A percentile compares a stretch with the other conserved stretches of the same genome.
Conservation (phyloP, 345 rosid genomes). For the Moricandia moricandioides region DNA sequence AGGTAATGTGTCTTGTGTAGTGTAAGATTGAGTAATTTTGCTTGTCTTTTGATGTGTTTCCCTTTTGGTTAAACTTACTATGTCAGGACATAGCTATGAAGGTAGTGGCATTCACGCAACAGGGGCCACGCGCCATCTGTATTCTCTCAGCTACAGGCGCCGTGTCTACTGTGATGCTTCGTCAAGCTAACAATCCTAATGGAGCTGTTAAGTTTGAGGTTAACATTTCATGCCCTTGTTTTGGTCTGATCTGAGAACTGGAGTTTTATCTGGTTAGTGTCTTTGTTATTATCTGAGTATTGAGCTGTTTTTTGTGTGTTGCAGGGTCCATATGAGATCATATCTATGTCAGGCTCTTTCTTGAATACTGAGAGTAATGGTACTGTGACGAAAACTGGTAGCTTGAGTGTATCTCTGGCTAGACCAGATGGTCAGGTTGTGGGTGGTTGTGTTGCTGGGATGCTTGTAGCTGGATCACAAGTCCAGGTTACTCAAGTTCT, state of each 20-base stretch:
- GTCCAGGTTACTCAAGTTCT: conserved; percentile 59
- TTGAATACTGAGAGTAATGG: conserved; percentile 68
- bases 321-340: conserved; percentile 88
- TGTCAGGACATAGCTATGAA: conserved; percentile 77
- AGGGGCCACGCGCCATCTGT: conserved; percentile 89
- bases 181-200: conserved; percentile 57
- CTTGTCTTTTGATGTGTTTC: background rate
- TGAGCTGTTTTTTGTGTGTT: conserved; percentile 9
- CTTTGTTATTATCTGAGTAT: background rate
- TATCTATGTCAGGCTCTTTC: conserved; percentile 86
- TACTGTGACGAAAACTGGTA: conserved; percentile 71
- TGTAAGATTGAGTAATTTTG: no score
- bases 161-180: conserved; percentile 72
- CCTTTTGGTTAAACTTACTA: background rate
- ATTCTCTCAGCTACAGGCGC: conserved; percentile 96
- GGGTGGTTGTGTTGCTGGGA: conserved; percentile 90
- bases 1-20: conserved; percentile 48
- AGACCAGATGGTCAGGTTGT: conserved; percentile 87
- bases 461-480: conserved; percentile 77
- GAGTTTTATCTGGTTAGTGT: background rate
- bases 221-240: background rate
- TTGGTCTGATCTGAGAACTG: background rate
- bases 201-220: conserved; percentile 83
- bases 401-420: conserved; percentile 72
- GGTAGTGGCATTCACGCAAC: conserved; percentile 68